These are phyloP conservation scores for Pseudogymnoascus sp. DNA, from an alignment of 2,329 filamentous ascomycete species.

Conservation along the genomic window DNA sequence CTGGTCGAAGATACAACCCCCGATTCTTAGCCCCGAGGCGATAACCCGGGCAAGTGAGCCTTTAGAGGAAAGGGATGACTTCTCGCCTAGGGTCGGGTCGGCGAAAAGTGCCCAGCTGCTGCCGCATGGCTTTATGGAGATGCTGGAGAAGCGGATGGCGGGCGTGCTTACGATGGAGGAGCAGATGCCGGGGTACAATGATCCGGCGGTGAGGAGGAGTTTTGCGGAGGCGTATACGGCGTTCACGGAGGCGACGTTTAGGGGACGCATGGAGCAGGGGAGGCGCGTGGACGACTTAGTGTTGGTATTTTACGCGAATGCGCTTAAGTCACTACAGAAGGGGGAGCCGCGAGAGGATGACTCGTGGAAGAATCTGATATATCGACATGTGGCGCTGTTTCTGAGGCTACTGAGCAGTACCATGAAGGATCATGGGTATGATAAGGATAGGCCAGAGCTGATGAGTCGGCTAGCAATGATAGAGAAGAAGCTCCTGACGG, in stretches of 20 bases:
- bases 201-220: slow-evolving; percentile 82
- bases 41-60: background rate
- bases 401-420: slow-evolving; percentile 76
- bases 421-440: slow-evolving; percentile 75
- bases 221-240: slow-evolving; percentile 93
- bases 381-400: slow-evolving; percentile 91
- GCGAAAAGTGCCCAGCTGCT: background rate
- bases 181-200: slow-evolving; percentile 77
- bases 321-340: slow-evolving; percentile 82
- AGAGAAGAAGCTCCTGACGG: slow-evolving; percentile 67
- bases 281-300: slow-evolving; percentile 86
- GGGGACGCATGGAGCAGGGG: slow-evolving; percentile 89
- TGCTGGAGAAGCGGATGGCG: slow-evolving; percentile 44
- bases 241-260: slow-evolving; percentile 80
- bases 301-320: slow-evolving; percentile 91
- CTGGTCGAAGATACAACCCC: background rate
- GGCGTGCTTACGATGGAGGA: slow-evolving; percentile 64
- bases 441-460: slow-evolving; percentile 77
- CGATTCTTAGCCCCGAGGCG: background rate
- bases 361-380: slow-evolving; percentile 83
- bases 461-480: slow-evolving; percentile 69
- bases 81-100: background rate
- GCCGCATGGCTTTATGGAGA: slow-evolving; percentile 37
- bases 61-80: background rate
- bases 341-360: slow-evolving; percentile 71